Base-by-base conservation (phyloP, 768 basidiomycete genomes). In the Kwoniella newhampshirensis region DNA sequence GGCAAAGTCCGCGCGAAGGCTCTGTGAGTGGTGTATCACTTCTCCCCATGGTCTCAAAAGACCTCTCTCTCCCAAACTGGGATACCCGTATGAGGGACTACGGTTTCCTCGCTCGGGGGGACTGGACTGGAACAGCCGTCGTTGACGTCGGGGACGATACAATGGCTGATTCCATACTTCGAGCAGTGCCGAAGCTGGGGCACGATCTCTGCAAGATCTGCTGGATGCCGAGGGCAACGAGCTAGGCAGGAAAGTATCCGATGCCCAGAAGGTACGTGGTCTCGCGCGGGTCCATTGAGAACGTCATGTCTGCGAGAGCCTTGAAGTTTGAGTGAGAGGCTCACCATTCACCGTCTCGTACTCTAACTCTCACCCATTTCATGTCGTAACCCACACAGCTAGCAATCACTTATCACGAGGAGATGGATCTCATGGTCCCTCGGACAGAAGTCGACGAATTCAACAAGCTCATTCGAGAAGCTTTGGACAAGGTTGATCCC, bases 341-440 rank as follows among this genome's bases (percentile, higher is more conserved):
- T n/a, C n/a, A n/a, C n/a, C n/a, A n/a, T n/a, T n/a, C n/a, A n/a
- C n/a, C n/a, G n/a, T n/a, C n/a, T n/a, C n/a, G n/a, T n/a, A n/a
- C n/a, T n/a, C n/a, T n/a, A n/a, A n/a, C n/a, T n/a, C n/a, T n/a
- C n/a, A n/a, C n/a, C n/a, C n/a, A n/a, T n/a, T n/a, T n/a, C n/a
- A n/a, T n/a, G n/a, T n/a, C n/a, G n/a, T n/a, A n/a, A n/a, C n/a
- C n/a, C n/a, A n/a, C 11, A 25, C 40, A 73, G 74, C 62, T 75
- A 36, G 74, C 65, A 0, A 47, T 75, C 15, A 44, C 27, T 2
- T 57, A 75, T 45, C 51, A 60, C 32, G 52, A 67, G 27, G 71
- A 75, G 26, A 71, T 75, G 71, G 70, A 73, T 28, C 39, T 57
- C 40, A 59, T 70, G 56, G 67, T 75, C 23, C 74, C 74, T 1